These are phyloP conservation scores for Phaeosphaeriaceae sp. DNA, from an alignment of 2,329 filamentous ascomycete species.

Conservation along the genomic window DNA sequence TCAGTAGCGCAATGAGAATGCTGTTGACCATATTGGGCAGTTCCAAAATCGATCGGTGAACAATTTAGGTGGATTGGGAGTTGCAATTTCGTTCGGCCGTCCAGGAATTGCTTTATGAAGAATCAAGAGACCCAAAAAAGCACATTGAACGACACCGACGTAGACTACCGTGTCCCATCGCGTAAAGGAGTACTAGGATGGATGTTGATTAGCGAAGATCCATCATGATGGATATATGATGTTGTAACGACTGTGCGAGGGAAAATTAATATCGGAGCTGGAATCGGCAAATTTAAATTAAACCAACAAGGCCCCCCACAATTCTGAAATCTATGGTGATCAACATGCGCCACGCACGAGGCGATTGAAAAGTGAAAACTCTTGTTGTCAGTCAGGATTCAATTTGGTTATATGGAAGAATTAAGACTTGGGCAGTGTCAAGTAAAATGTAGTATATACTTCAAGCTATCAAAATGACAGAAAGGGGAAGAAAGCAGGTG, in stretches of 20 bases:
- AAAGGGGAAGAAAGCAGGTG: no score
- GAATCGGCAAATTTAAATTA: constrained; percentile 5
- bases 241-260: neutral
- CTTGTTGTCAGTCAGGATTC: neutral
- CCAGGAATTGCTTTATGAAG: neutral
- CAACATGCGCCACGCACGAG: neutral
- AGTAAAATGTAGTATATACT: neutral
- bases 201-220: neutral
- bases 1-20: constrained; percentile 5
- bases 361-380: neutral
- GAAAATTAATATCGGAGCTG: neutral
- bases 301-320: neutral
- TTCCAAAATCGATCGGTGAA: neutral
- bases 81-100: neutral
- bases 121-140: neutral
- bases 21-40: constrained; percentile 3
- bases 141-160: no score
- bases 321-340: neutral
- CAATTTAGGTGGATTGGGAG: neutral
- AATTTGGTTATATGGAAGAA: neutral
- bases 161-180: neutral
- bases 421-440: neutral
- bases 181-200: neutral
- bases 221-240: neutral
- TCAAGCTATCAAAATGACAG: neutral